Evolutionary conservation across 176 grass and related monocot species (phyloP).

Genomic region (Paspalum notatum): DNA sequence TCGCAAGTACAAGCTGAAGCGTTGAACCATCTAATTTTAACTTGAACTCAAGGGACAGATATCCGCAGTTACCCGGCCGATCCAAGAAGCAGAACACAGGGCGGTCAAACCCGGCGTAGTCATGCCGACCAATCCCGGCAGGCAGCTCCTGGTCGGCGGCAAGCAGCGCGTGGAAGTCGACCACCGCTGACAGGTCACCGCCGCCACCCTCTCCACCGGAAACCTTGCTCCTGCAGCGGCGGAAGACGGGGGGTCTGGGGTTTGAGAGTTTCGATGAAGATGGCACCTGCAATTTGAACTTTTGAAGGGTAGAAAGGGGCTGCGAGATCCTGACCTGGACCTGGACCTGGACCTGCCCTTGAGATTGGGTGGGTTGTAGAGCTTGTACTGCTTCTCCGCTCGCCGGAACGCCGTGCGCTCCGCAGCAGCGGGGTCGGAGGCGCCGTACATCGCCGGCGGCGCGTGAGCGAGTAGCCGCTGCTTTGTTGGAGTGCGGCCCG

Average conservation of each 20-base stretch:
- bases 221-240: conserved; percentile 9
- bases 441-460: conserved; percentile 59
- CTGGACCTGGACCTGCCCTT: conserved; percentile 54
- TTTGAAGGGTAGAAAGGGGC: neutral
- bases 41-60: neutral
- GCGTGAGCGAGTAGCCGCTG: neutral
- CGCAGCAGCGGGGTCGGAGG: conserved; percentile 32
- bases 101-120: conserved; percentile 53
- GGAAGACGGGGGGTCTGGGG: neutral
- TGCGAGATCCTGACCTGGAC: neutral
- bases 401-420: conserved; percentile 80
- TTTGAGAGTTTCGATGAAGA: neutral
- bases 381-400: conserved; percentile 89
- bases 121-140: conserved; percentile 40
- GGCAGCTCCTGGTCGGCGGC: conserved; percentile 32
- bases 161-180: conserved; percentile 64
- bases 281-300: neutral
- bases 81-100: conserved; percentile 73
- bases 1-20: neutral
- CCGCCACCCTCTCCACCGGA: neutral
- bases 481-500: no score
- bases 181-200: conserved; percentile 45
- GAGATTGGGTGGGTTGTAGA: conserved; percentile 59
- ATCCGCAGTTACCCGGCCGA: conserved; percentile 38
- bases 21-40: neutral